Evolutionary conservation across 495 filamentous ascomycete species (phyloP), one percentile per base, ranked within the genome.

Genomic region (Aspergillus coremiiformis): DNA sequence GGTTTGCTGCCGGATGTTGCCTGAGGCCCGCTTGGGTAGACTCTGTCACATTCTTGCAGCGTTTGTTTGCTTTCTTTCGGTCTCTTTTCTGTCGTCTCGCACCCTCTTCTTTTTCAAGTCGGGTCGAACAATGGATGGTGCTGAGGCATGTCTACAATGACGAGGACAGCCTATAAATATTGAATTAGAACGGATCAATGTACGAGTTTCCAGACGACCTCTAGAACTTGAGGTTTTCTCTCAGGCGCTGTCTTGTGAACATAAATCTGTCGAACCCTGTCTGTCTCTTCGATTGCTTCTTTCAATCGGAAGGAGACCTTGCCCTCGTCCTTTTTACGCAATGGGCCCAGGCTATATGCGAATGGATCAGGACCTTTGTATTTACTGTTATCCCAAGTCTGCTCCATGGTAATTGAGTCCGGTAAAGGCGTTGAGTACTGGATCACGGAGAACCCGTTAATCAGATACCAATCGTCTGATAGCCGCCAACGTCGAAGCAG

Each of bases 401-500:
- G 57, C 47, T 60, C 61, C 61, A 63, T 63, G 9, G 54, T 45
- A n/a, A 47, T 23, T n/a, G 52, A 55, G 4, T 59, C 42, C 27
- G 52, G 49, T 37, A 52, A 54, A 4, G 49, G 22, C 4, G 22
- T 52, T 30, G 55, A 42, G 27, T 63, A 57, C 21, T 58, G 27
- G 7, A 63, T 52, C 19, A 63, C 39, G 8, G 54, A 56, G 43
- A 53, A 60, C 14, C 61, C 61, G 22, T 60, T 63, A 33, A 63
- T 24, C 2, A 63, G 53, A 44, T 57, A 60, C 61, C 61, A 63
- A 17, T 55, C 57, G 30, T 54, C 58, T 2, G 54, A 62, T 45
- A 83, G 81, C 12, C 66, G 65, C 66, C 76, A 85, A 24, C 78
- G 70, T 53, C 78, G 78, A 19, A 84, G 66, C 24, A 82, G 67